phyloP scores from a whole-genome alignment of 1,139 yeast species.

The Maudiozyma humilis region DNA sequence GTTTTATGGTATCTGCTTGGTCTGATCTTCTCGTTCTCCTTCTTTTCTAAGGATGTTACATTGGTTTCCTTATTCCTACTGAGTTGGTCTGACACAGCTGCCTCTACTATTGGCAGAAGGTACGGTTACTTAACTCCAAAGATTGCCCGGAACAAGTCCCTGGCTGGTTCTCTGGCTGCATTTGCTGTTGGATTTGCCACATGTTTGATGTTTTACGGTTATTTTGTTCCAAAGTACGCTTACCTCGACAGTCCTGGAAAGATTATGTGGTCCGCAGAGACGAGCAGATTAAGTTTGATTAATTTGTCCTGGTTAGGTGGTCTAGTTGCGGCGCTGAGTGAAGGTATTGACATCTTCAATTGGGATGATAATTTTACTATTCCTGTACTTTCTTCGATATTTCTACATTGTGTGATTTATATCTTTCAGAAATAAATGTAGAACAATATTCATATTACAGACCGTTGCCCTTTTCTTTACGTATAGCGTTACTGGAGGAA shows the following conservation, averaged over 20 bases:
- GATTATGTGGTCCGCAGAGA: constrained; percentile 53
- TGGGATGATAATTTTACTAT: constrained; percentile 92
- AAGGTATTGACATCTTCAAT: constrained; percentile 63
- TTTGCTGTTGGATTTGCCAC: constrained; percentile 62
- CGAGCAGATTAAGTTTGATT: constrained; percentile 48
- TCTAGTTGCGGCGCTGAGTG: constrained; percentile 74
- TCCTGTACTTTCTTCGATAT: constrained; percentile 71
- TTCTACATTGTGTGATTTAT: constrained; percentile 43
- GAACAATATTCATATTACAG: no score
- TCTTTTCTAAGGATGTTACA: constrained; percentile 74
- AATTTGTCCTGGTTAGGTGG: constrained; percentile 60
- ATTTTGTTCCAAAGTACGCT: constrained; percentile 53
- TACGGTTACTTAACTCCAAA: constrained; percentile 81
- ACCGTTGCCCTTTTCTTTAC: no score
- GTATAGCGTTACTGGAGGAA: no score
- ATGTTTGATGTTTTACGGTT: constrained; percentile 61
- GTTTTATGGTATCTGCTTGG: constrained; percentile 82
- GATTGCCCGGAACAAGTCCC: constrained; percentile 61
- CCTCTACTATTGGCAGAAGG: constrained; percentile 82
- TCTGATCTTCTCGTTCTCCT: constrained; percentile 54
- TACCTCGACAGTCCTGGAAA: constrained; percentile 46
- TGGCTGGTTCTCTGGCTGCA: constrained; percentile 88
- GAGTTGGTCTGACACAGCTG: constrained; percentile 97
- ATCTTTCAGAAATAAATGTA: constrained; percentile 23
- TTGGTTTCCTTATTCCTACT: constrained; percentile 68